Evolutionary conservation across 139 green algal species (phyloP).

Genomic region (Picochlorum sp.): DNA sequence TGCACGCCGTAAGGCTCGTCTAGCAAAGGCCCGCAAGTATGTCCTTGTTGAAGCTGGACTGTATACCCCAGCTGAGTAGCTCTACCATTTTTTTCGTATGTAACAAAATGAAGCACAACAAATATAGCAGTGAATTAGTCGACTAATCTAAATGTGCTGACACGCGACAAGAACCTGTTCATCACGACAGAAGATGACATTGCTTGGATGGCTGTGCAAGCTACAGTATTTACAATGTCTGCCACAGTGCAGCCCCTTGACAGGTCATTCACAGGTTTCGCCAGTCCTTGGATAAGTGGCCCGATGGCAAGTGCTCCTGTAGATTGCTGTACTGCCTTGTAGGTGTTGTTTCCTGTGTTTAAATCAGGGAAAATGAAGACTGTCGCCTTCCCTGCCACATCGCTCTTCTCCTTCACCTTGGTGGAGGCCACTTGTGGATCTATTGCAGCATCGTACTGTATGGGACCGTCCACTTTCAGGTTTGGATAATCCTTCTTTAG

Average conservation of each 20-base stretch:
- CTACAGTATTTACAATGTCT: slow-evolving; percentile 87
- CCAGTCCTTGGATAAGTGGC: slow-evolving; percentile 77
- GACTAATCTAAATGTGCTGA: too few species aligned
- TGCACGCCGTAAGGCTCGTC: slow-evolving; percentile 70
- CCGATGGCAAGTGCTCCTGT: slow-evolving; percentile 76
- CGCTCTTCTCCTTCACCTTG: slow-evolving; percentile 64
- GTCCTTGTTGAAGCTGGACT: slow-evolving; percentile 49
- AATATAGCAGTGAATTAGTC: background rate
- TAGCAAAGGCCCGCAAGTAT: slow-evolving; percentile 51
- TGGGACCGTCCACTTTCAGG: slow-evolving; percentile 63
- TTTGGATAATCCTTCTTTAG: slow-evolving; percentile 51
- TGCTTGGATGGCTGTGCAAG: slow-evolving; percentile 68
- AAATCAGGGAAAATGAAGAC: slow-evolving; percentile 89
- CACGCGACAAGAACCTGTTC: background rate
- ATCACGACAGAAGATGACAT: slow-evolving; percentile 8
- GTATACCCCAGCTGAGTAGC: slow-evolving; percentile 39
- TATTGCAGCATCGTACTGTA: slow-evolving; percentile 83
- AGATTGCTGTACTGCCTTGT: slow-evolving; percentile 71
- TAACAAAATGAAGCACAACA: slow-evolving; percentile 1
- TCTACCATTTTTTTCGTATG: background rate
- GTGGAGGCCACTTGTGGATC: slow-evolving; percentile 57
- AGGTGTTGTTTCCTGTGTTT: slow-evolving; percentile 86
- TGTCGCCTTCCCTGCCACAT: slow-evolving; percentile 71
- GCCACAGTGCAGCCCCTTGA: slow-evolving; percentile 77
- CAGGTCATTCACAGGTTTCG: slow-evolving; percentile 88